These are phyloP conservation scores for Ceratocystis diversiconidia DNA, from an alignment of 2,329 filamentous ascomycete species.

Conservation along the genomic window DNA sequence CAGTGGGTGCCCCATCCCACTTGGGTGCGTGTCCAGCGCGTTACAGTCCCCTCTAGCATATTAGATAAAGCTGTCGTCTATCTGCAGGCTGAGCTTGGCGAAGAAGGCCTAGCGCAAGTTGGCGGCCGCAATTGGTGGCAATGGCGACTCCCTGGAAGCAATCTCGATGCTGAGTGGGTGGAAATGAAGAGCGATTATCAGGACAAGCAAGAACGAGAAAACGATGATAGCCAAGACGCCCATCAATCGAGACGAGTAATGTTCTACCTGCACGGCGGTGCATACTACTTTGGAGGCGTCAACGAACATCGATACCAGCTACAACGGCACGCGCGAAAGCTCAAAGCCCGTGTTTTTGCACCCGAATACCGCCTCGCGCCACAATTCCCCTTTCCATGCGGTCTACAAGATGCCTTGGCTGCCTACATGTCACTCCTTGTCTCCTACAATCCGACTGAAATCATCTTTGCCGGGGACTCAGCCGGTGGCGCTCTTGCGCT, in stretches of 20 bases:
- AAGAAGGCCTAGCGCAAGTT: conserved; percentile 56
- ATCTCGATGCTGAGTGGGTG: conserved; percentile 80
- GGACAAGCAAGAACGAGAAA: conserved; percentile 30
- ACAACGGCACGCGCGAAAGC: conserved; percentile 85
- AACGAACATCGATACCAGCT: conserved; percentile 98
- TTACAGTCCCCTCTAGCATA: conserved; percentile 49
- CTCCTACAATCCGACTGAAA: conserved; percentile 62
- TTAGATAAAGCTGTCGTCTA: conserved; percentile 51
- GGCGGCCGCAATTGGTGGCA: conserved; percentile 83
- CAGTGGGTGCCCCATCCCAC: conserved; percentile 83
- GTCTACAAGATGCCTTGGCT: conserved; percentile 76
- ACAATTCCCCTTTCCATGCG: conserved; percentile 92
- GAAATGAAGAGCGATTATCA: conserved; percentile 75
- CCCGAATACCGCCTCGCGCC: conserved; percentile 77
- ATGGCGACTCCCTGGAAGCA: conserved; percentile 55
- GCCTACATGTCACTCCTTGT: conserved; percentile 73
- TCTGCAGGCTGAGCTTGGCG: conserved; percentile 61
- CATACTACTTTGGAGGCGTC: conserved; percentile 89
- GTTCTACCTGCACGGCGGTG: conserved; percentile 87
- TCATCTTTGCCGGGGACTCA: conserved; percentile 81
- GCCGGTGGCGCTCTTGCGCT: conserved; percentile 85
- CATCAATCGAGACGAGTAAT: conserved; percentile 49
- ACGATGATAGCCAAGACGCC: conserved; percentile 30
- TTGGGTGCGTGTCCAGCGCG: conserved; percentile 69
- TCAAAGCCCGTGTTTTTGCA: conserved; percentile 79